Evolutionary conservation across 129 eudicot genomes (phyloP).

Genomic region (Flaveria linearis): DNA sequence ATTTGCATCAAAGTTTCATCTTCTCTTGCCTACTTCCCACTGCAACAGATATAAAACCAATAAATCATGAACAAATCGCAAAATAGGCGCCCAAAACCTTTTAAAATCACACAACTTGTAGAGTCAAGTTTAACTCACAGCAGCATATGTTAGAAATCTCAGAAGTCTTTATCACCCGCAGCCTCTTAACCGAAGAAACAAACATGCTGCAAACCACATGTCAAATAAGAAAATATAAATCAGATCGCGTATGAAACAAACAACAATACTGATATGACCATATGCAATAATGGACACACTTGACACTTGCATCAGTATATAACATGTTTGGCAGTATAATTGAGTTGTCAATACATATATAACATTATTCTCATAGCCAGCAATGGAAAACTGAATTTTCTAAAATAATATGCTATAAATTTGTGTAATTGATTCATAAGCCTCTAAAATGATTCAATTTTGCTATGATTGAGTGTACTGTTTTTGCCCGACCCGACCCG

Average conservation of each 20-base stretch:
- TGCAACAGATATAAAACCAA: conserved; percentile 23
- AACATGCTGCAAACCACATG: conserved; percentile 70
- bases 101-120: not conserved
- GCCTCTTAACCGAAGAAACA: conserved; percentile 82
- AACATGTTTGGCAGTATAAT: not conserved
- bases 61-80: not conserved
- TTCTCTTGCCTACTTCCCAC: conserved; percentile 51
- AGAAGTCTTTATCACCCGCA: conserved; percentile 83
- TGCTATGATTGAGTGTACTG: not conserved
- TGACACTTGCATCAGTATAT: not conserved
- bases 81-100: not conserved
- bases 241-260: conserved; percentile 5
- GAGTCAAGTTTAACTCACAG: conserved; percentile 47
- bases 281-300: conserved; percentile 21
- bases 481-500: not conserved
- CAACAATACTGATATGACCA: conserved; percentile 1
- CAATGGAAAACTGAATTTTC: not conserved
- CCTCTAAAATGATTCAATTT: not conserved
- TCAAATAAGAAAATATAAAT: conserved; percentile 1
- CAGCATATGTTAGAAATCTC: conserved; percentile 62
- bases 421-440: not conserved
- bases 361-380: too few relatives aligned
- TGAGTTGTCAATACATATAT: too few relatives aligned
- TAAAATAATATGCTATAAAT: too few relatives aligned
- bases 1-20: conserved; percentile 24